A percentile compares a stretch with the other conserved stretches of the same genome.
These are phyloP conservation scores for Ustilago bromivora DNA, from an alignment of 1,284 basidiomycete genomes.

Conservation along the genomic window DNA sequence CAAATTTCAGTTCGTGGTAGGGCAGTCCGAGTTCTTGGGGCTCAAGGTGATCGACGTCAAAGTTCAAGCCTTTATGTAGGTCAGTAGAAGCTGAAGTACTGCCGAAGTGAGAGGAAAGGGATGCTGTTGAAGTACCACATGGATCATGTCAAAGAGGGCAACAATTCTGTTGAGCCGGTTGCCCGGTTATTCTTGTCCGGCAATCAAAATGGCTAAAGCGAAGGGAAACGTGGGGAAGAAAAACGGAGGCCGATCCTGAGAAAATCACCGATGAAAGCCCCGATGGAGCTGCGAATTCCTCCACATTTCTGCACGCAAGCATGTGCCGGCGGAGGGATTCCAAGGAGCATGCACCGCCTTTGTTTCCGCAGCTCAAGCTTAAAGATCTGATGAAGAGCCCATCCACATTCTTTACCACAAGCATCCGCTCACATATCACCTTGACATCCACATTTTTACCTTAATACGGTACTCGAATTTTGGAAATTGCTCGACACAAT, in stretches of 20 bases:
- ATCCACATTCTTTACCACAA: neutral
- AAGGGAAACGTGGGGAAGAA: slow-evolving; percentile 32
- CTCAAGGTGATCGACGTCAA: neutral
- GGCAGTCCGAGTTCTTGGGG: too few species aligned
- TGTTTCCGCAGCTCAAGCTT: neutral
- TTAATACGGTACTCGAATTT: neutral
- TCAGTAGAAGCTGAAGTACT: neutral
- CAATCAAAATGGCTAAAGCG: slow-evolving; percentile 8
- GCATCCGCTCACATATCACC: neutral
- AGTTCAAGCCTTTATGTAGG: neutral
- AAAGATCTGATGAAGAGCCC: neutral
- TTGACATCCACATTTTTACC: neutral
- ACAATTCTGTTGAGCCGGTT: slow-evolving; percentile 21
- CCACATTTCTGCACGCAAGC: neutral
- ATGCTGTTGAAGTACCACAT: slow-evolving; percentile 1
- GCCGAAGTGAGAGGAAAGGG: neutral
- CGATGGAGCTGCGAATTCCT: slow-evolving; percentile 3
- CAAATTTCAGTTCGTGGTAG: neutral
- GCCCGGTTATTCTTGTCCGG: slow-evolving; percentile 29
- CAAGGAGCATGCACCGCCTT: slow-evolving; percentile 1
- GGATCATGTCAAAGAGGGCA: slow-evolving; percentile 12
- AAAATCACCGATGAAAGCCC: neutral
- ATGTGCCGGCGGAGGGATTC: neutral
- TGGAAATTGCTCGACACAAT: slow-evolving; percentile 11
- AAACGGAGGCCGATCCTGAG: neutral